A percentile compares a stretch with the other conserved stretches of the same genome.
These are phyloP conservation scores for Stemphylium beticola DNA, from an alignment of 2,329 filamentous ascomycete species.

Conservation along the genomic window DNA sequence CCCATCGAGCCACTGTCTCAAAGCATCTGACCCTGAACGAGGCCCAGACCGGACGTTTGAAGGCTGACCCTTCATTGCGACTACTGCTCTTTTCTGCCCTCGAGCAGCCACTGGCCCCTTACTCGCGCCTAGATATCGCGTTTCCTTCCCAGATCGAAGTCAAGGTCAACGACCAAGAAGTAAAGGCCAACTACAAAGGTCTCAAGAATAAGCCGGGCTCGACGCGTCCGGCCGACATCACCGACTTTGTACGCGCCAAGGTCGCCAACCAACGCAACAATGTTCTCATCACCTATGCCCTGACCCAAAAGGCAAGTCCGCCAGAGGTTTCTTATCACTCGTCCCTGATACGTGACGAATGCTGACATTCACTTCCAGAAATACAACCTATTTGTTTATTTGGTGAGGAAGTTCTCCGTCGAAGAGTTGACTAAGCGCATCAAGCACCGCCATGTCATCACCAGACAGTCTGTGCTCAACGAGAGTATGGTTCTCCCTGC, in stretches of 20 bases:
- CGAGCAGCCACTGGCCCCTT: slow-evolving; percentile 54
- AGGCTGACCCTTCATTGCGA: slow-evolving; percentile 66
- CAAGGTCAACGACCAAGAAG: slow-evolving; percentile 84
- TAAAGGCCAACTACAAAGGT: slow-evolving; percentile 92
- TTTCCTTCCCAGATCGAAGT: slow-evolving; percentile 95
- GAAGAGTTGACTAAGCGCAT: slow-evolving; percentile 74
- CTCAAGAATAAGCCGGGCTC: slow-evolving; percentile 96
- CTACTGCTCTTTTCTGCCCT: slow-evolving; percentile 85
- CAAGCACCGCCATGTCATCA: slow-evolving; percentile 71
- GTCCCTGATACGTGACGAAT: neutral
- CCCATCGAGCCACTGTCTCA: slow-evolving; percentile 63
- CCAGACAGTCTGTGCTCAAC: slow-evolving; percentile 78
- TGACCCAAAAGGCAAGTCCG: slow-evolving; percentile 78
- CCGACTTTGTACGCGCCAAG: slow-evolving; percentile 72
- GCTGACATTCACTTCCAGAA: slow-evolving; percentile 41
- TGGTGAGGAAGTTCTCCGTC: slow-evolving; percentile 76
- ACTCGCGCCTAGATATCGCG: slow-evolving; percentile 67
- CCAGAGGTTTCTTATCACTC: slow-evolving; percentile 33
- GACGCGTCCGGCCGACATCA: slow-evolving; percentile 92
- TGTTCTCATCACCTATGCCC: slow-evolving; percentile 86
- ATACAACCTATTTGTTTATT: slow-evolving; percentile 67
- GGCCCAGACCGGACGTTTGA: slow-evolving; percentile 61
- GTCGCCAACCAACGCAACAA: slow-evolving; percentile 73
- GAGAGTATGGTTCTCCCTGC: slow-evolving; percentile 65
- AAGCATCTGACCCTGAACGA: slow-evolving; percentile 66